Percentiles rank a stretch among this genome's conserved stretches.
phyloP scores from a whole-genome alignment of 208 protist species.

The Crithidia mellificae region DNA sequence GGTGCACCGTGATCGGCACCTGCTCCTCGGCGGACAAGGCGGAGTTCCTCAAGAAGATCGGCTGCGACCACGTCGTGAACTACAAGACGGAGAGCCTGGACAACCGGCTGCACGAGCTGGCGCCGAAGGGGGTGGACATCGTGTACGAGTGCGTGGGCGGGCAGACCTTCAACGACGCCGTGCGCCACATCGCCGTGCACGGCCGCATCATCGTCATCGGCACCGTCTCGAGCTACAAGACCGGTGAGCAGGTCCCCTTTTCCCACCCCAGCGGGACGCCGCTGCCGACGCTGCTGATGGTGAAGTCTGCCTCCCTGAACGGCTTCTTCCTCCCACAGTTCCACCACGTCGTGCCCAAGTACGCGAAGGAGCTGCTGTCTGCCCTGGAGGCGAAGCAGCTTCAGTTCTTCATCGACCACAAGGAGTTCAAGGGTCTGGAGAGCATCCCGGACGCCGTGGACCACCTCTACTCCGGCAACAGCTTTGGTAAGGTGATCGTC shows the following conservation, averaged over 20 bases:
- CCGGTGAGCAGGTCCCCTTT: constrained; percentile 33
- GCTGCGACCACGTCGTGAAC: constrained; percentile 86
- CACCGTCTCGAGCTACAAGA: constrained; percentile 70
- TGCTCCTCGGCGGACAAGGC: constrained; percentile 72
- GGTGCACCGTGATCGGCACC: constrained; percentile 86
- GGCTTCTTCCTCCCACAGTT: constrained; percentile 60
- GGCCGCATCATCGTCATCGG: constrained; percentile 82
- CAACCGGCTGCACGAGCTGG: constrained; percentile 43
- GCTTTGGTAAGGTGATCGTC: constrained; percentile 59
- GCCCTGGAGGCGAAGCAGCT: constrained; percentile 24
- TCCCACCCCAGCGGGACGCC: constrained; percentile 22
- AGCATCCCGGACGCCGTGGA: constrained; percentile 68
- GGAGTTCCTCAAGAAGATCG: constrained; percentile 72
- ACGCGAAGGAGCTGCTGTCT: constrained; percentile 36
- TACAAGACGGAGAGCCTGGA: constrained; percentile 73
- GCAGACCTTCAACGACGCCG: constrained; percentile 65
- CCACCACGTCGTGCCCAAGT: constrained; percentile 19
- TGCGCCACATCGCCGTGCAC: constrained; percentile 64
- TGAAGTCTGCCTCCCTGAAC: constrained; percentile 39
- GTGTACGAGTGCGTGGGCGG: constrained; percentile 90
- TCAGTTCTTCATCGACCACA: constrained; percentile 41
- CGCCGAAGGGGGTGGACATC: constrained; percentile 77
- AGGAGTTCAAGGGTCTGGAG: constrained; percentile 59
- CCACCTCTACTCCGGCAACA: constrained; percentile 64
- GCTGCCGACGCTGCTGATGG: constrained; percentile 31